Conservation (phyloP, 768 basidiomycete species). For the Auriscalpium microsporum region DNA sequence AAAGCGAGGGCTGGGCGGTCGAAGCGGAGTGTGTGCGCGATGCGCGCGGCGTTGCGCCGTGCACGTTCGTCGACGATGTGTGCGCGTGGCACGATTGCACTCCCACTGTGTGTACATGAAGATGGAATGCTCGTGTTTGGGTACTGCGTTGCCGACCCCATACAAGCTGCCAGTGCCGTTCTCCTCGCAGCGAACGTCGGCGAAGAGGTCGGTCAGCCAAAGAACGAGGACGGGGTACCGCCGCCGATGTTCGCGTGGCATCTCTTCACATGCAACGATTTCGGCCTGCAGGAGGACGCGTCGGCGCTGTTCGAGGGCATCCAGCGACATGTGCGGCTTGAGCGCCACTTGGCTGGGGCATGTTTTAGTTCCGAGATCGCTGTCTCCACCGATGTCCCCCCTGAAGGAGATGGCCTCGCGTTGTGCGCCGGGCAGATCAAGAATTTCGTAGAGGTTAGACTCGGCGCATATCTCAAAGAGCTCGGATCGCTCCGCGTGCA, state of each 20-base stretch:
- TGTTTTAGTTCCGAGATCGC: not conserved
- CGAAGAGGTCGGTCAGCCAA: not conserved
- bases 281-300: constrained; percentile 2
- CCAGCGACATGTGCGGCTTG: constrained; percentile 10
- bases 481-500: constrained; percentile 1
- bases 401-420: not conserved
- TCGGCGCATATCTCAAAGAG: not conserved
- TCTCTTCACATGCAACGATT: constrained; percentile 11
- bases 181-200: not conserved
- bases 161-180: too few species aligned
- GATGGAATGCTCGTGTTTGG: not conserved
- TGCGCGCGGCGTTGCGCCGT: not conserved
- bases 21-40: constrained; percentile 4
- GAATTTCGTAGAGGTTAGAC: not conserved
- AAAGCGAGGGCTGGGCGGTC: constrained; percentile 2
- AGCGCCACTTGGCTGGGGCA: constrained; percentile 1
- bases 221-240: not conserved
- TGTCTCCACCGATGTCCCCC: not conserved
- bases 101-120: not conserved
- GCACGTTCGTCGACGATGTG: not conserved
- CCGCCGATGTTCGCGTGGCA: not conserved
- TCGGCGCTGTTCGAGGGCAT: constrained; percentile 8
- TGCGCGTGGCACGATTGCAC: not conserved
- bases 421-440: constrained; percentile 1
- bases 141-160: not conserved